Evolutionary conservation across 1,284 basidiomycete genomes (phyloP).

Genomic region (Phenoliferia sp.): DNA sequence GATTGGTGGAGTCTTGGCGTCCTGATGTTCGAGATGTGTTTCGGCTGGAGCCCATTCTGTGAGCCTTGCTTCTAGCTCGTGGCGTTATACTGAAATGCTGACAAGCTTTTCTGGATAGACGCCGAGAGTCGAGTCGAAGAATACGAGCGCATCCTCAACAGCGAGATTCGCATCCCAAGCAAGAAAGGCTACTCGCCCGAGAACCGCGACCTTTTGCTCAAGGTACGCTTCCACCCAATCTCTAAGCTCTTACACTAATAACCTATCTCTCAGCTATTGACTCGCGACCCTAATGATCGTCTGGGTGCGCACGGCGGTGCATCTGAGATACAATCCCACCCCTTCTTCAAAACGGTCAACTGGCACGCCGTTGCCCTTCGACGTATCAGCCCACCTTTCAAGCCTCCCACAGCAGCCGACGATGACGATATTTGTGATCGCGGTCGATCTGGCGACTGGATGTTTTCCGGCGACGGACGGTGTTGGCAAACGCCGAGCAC

Average conservation of each 20-base stretch:
- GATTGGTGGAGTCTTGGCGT: conserved; percentile 43
- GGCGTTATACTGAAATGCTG: neutral
- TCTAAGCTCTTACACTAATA: neutral
- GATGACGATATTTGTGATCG: conserved; percentile 26
- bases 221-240: conserved; percentile 6
- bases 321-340: conserved; percentile 19
- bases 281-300: conserved; percentile 18
- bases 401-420: conserved; percentile 27
- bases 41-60: conserved; percentile 44
- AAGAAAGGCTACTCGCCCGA: conserved; percentile 26
- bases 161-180: conserved; percentile 44
- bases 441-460: conserved; percentile 15
- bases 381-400: conserved; percentile 26
- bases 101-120: conserved; percentile 11
- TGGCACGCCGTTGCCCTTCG: conserved; percentile 19
- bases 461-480: conserved; percentile 15
- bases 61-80: neutral
- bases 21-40: conserved; percentile 46
- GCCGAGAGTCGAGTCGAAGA: conserved; percentile 39
- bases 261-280: conserved; percentile 18
- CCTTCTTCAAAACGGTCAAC: conserved; percentile 27
- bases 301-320: conserved; percentile 14
- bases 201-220: conserved; percentile 18
- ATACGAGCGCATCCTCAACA: conserved; percentile 44
- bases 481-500: conserved; percentile 10